Base-by-base conservation (phyloP, 148 eudicot genomes). In the Camellia lanceoleosa region DNA sequence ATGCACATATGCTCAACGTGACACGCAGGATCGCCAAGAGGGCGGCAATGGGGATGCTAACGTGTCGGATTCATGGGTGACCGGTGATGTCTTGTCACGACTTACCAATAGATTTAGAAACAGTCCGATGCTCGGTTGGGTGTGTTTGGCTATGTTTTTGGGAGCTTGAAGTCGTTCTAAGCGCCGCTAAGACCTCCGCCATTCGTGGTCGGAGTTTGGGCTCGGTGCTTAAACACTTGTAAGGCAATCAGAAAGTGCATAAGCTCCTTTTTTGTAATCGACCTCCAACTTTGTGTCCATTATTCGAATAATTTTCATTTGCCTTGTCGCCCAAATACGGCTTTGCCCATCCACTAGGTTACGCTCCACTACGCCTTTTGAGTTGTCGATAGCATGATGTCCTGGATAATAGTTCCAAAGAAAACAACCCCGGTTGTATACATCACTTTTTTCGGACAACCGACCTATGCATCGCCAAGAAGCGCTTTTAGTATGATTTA, bases 351-450 rank as follows among this genome's bases (percentile, higher is more conserved):
- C 92, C 13, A 91, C 94, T 38, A 92, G 84, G 66, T 79, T 84
- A 78, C 89, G 91, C 82, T 92, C 93, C 18, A 61, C 73, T 2
- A 82, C 83, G 1, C 65, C 62, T 66, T 83, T 89, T 46, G 89
- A 80, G 79, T 85, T 91, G 82, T 91, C 91, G 20, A 92, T 83
- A 38, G 94, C 91, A 6, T 91, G 91, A 3, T 94, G 87, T 7
- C 94, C 97, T n/a, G 0, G 91, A 80, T 19, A 92, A 69, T 23
- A 92, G 80, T 75, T 92, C 97, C 7, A n/a, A n/a, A 92, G 94
- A 92, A 60, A 30, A 92, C 97, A 8, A 92, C 94, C 67, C 97
- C 88, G 91, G 86, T 94, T 89, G 76, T 92, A 92, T 30, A 92
- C 97, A 77, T 92, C 94, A 44, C 94, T 85, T 75, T 87, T 89